These are phyloP conservation scores for Globisporangium barbulae DNA, from an alignment of 352 stramenopile genomes.

Conservation along the genomic window DNA sequence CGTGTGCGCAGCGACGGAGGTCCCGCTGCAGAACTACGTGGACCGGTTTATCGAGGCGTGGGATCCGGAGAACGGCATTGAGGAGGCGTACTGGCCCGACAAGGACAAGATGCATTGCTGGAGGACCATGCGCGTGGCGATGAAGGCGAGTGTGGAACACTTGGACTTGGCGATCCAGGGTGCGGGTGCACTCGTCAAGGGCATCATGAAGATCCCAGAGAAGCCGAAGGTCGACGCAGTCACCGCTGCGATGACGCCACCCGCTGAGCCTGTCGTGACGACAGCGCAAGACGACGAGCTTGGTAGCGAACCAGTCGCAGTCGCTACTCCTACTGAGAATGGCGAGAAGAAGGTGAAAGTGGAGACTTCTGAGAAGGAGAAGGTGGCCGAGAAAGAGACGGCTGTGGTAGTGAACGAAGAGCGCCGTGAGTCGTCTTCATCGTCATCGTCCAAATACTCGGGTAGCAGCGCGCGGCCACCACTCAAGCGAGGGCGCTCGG, in stretches of 20 bases:
- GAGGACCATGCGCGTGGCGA: constrained; percentile 76
- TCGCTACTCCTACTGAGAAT: background rate
- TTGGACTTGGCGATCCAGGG: constrained; percentile 66
- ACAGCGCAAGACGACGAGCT: background rate
- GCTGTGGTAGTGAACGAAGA: constrained; percentile 1
- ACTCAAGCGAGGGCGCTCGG: constrained; percentile 31
- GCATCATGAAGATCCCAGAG: constrained; percentile 49
- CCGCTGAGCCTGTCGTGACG: background rate
- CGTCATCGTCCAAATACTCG: constrained; percentile 4
- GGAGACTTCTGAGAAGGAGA: background rate
- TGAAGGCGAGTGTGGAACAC: constrained; percentile 70
- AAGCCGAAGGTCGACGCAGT: constrained; percentile 12
- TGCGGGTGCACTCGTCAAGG: constrained; percentile 62
- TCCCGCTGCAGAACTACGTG: constrained; percentile 77
- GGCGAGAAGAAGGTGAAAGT: background rate
- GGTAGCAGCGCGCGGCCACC: constrained; percentile 10
- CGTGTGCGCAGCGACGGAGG: constrained; percentile 42
- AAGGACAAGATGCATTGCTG: constrained; percentile 91
- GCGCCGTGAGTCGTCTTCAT: constrained; percentile 1
- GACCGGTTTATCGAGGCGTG: constrained; percentile 91
- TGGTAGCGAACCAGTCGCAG: background rate
- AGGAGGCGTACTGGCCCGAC: constrained; percentile 94
- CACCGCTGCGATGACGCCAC: background rate
- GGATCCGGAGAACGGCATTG: constrained; percentile 94
- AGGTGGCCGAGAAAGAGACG: background rate